These are phyloP conservation scores for Leishmania arabica DNA, from an alignment of 208 protist species.

Conservation along the genomic window DNA sequence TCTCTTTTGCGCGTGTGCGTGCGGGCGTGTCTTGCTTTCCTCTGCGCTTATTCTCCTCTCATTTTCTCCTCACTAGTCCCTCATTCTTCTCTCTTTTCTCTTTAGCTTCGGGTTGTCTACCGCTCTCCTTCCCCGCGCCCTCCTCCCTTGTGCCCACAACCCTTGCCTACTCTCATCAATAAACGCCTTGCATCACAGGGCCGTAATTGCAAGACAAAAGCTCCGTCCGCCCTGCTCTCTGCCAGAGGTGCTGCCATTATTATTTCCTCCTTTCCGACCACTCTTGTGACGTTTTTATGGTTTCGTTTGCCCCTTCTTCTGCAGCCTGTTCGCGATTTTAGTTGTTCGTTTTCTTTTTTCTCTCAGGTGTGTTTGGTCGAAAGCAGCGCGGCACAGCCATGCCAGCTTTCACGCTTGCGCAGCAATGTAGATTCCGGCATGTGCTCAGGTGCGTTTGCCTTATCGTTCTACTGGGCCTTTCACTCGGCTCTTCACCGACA, in stretches of 20 bases:
- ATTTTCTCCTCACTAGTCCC: neutral
- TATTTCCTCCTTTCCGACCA: neutral
- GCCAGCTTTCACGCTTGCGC: neutral
- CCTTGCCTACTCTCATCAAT: neutral
- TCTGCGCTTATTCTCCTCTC: neutral
- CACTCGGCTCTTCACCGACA: neutral
- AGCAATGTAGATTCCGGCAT: neutral
- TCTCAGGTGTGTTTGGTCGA: neutral
- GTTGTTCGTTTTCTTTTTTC: neutral
- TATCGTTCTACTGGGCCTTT: neutral
- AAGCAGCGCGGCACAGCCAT: neutral
- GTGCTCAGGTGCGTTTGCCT: slow-evolving; percentile 2
- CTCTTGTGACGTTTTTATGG: neutral
- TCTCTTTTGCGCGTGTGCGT: neutral
- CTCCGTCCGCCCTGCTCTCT: neutral
- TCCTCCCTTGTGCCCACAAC: neutral
- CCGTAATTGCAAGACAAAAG: neutral
- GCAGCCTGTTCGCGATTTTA: neutral
- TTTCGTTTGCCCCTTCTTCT: neutral
- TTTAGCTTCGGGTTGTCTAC: neutral
- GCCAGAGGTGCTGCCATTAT: neutral
- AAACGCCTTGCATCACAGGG: neutral
- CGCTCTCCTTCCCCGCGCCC: neutral
- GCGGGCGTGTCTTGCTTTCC: neutral
- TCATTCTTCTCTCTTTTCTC: neutral